These are phyloP conservation scores for Metschnikowia continentalis DNA, from an alignment of 805 yeast genomes.

Conservation along the genomic window DNA sequence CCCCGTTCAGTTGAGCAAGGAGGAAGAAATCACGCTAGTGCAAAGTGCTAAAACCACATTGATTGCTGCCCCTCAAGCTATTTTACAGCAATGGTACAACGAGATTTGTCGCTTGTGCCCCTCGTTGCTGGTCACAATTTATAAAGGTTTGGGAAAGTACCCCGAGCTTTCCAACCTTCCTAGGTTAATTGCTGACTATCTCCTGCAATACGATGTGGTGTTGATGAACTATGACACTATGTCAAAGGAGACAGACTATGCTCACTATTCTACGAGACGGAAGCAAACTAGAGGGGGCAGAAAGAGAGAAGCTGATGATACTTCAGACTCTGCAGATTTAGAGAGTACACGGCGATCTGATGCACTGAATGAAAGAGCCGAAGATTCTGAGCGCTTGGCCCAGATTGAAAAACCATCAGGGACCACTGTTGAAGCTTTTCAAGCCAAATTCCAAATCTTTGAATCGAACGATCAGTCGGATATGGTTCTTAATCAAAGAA, in stretches of 20 bases:
- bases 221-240: conserved; percentile 73
- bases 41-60: conserved; percentile 64
- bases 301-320: conserved; percentile 7
- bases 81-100: conserved; percentile 78
- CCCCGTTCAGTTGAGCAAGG: conserved; percentile 29
- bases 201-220: conserved; percentile 69
- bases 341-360: not conserved
- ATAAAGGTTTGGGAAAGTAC: conserved; percentile 48
- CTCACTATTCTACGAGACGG: conserved; percentile 59
- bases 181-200: conserved; percentile 44
- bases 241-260: conserved; percentile 73
- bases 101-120: conserved; percentile 65
- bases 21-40: conserved; percentile 41
- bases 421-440: conserved; percentile 8
- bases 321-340: not conserved
- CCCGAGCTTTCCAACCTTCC: conserved; percentile 30
- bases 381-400: conserved; percentile 6
- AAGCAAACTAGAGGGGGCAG: conserved; percentile 39
- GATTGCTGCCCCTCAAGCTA: conserved; percentile 82
- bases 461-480: conserved; percentile 6
- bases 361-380: conserved; percentile 4
- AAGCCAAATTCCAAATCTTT: conserved; percentile 12
- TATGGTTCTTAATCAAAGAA: conserved; percentile 10
- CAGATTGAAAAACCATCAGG: conserved; percentile 1
- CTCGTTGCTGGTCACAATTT: conserved; percentile 53